These are phyloP conservation scores for Torulaspora pretoriensis DNA, from an alignment of 1,139 yeast species.

Conservation along the genomic window DNA sequence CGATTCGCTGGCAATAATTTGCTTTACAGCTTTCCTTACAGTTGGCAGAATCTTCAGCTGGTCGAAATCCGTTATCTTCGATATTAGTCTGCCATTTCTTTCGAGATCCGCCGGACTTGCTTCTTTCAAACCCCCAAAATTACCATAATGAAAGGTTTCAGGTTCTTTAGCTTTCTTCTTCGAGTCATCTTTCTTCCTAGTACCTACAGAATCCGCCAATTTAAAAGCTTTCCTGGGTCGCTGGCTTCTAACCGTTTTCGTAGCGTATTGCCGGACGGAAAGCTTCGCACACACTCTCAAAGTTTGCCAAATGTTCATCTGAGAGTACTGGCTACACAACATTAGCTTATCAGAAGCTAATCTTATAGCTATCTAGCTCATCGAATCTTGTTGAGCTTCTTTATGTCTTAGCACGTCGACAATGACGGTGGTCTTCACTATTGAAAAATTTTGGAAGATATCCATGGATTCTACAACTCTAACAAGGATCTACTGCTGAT, in stretches of 20 bases:
- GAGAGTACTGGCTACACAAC: not conserved
- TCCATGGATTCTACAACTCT: not conserved
- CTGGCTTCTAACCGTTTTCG: conserved; percentile 3
- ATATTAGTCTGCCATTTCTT: conserved; percentile 31
- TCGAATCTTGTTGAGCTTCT: not conserved
- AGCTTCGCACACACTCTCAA: not conserved
- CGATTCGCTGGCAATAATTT: conserved; percentile 51
- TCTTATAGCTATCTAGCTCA: not conserved
- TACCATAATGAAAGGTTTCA: conserved; percentile 19
- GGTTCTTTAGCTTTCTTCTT: conserved; percentile 7
- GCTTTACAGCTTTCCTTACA: conserved; percentile 58
- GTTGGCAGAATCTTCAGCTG: conserved; percentile 63
- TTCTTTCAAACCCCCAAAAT: conserved; percentile 29
- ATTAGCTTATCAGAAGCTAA: not conserved
- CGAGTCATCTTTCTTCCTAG: not conserved
- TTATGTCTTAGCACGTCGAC: not conserved
- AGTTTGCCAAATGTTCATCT: not conserved
- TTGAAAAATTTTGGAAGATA: conserved; percentile 9
- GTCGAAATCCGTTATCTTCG: conserved; percentile 56
- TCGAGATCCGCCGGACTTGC: conserved; percentile 13
- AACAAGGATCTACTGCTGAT: no score
- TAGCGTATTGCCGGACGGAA: conserved; percentile 9
- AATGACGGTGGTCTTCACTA: conserved; percentile 2
- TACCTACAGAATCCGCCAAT: conserved; percentile 13
- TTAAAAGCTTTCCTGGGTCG: conserved; percentile 8